Base-by-base conservation (phyloP, 345 rosid genomes). In the Salix arbutifolia region DNA sequence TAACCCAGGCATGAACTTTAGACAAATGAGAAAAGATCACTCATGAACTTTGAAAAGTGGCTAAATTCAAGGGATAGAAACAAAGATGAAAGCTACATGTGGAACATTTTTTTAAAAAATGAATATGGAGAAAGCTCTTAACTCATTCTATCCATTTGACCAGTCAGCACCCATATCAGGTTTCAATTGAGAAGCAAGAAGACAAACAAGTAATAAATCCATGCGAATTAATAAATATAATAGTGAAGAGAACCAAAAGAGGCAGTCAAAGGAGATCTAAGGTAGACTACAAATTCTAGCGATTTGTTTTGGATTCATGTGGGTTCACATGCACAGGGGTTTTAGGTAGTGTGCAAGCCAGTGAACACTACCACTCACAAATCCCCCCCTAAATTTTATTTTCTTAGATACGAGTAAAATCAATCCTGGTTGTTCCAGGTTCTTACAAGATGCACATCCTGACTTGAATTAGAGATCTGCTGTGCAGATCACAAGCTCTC, bases 321-420 rank as follows among this genome's bases (percentile, higher is more conserved):
- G 81, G 69, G 56, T 37, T 73, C 78, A 73, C 80, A 79, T 74
- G 83, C 82, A 69, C 78, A 44, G 28, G 18, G 26, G 8, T 35
- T 30, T 13, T 12, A 26, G 4, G 58, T 40, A 66, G 73, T 52
- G n/a, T 73, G 50, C 76, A 44, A 40, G 42, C 73, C 74, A 70
- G 73, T 67, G 77, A 78, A 37, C 19, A 67, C 37, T 11, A 69
- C 50, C 18, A 38, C 3, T 25, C 37, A 46, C 60, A 23, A 33
- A 25, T 0, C 23, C 19, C 58, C 21, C 25, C 14, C 33, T 31
- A 4, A 31, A 31, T 31, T 31, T 31, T 31, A 31, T 30, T 30
- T 30, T n/a, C 3, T 30, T 30, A 0, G 33, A 31, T 31, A 31
- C 4, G 33, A 31, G 4, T 31, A 31, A 31, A 31, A 31, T 0